Evolutionary conservation across 1,139 yeast species (phyloP), one percentile per base, ranked within the genome.

Genomic region (Kodamaea plutei): DNA sequence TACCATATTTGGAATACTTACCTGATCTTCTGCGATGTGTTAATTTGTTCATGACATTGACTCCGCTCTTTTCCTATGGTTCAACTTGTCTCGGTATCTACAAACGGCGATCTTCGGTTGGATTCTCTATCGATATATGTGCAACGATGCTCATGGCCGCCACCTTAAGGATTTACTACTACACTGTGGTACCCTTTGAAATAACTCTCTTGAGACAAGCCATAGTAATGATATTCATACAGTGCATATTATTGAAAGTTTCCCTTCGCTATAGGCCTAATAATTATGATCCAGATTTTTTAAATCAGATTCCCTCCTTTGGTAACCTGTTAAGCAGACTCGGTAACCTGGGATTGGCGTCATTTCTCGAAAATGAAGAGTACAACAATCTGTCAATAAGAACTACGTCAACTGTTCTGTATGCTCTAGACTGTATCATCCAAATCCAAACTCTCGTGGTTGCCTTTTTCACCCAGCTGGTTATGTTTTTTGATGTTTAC

Each of bases 131-230:
- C 14, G 96, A 88, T 54, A 83, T 88, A 9, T 88, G 96, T 58
- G 91, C 89, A 10, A 84, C 95, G 8, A 87, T 88, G 95, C 56
- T 88, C 38, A 68, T 85, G 45, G 83, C 95, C 1, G 75, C 87
- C 28, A 74, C 80, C 4, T 58, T 87, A 25, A 68, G 94, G 40
- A 78, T 88, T 13, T 75, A 78, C 33, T 88, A 84, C 60, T 88
- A 82, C 58, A 57, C 80, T 39, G 79, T 87, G 31, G 73, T 80
- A 26, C 95, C 95, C 0, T 88, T 79, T 52, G 96, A 88, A 50
- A 56, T 73, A 11, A 74, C 94, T 3, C 56, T 88, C 22, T 62
- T 87, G 26, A 59, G 89, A 36, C 96, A 88, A 52, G 76, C 93
- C 23, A 50, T 83, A 26, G 73, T 84, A 14, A 88, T 85, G 95